These are phyloP conservation scores for Coemansia sp. DNA, from an alignment of 192 early-diverging fungal species.

Conservation along the genomic window DNA sequence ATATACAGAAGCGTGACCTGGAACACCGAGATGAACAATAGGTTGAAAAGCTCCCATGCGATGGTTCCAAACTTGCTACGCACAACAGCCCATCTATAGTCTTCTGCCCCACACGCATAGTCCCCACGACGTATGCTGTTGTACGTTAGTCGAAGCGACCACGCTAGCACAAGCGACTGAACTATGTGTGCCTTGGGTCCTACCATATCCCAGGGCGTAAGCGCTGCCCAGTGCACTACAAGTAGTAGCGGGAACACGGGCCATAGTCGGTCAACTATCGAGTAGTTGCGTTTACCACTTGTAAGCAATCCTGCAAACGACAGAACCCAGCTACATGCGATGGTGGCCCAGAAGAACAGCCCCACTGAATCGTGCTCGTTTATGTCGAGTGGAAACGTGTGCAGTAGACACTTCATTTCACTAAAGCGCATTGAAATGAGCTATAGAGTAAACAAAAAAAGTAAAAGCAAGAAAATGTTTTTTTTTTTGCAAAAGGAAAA, in stretches of 20 bases:
- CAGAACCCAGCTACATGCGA: conserved; percentile 14
- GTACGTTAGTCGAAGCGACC: conserved; percentile 74
- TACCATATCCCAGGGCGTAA: conserved; percentile 9
- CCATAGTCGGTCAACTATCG: conserved; percentile 78
- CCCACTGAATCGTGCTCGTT: conserved; percentile 6
- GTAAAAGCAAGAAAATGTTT: neutral
- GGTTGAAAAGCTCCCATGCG: conserved; percentile 66
- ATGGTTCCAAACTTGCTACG: conserved; percentile 10
- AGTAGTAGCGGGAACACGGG: conserved; percentile 67
- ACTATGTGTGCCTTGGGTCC: conserved; percentile 48
- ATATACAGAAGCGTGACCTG: conserved; percentile 69
- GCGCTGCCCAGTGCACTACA: conserved; percentile 49
- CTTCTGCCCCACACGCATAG: conserved; percentile 65
- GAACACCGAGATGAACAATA: conserved; percentile 71
- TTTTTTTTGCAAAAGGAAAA: no score
- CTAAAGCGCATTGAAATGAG: neutral
- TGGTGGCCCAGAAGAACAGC: conserved; percentile 27
- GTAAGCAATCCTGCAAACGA: conserved; percentile 17
- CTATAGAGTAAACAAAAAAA: neutral
- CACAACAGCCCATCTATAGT: conserved; percentile 73
- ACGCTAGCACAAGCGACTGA: conserved; percentile 57
- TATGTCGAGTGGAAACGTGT: neutral
- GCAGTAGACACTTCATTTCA: neutral
- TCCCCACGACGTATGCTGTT: conserved; percentile 82
- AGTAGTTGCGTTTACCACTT: conserved; percentile 33